These are phyloP conservation scores for Melampsora occidentalis DNA, from an alignment of 1,284 basidiomycete genomes.

Conservation along the genomic window DNA sequence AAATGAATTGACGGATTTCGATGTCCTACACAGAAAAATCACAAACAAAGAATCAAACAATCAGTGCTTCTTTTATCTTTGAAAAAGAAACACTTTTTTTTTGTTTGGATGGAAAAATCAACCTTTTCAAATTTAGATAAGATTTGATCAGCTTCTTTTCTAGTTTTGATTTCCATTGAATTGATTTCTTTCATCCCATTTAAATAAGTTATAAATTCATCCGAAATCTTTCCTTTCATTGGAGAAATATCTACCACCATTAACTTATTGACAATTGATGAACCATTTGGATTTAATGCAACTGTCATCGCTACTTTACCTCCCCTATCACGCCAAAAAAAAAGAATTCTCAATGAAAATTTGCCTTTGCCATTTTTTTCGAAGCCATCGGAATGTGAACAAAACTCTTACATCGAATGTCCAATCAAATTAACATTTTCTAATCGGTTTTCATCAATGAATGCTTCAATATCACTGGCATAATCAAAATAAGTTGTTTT, in stretches of 20 bases:
- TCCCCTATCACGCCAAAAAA: slow-evolving; percentile 13
- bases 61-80: neutral
- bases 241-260: slow-evolving; percentile 35
- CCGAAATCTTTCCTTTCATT: slow-evolving; percentile 28
- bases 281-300: neutral
- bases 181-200: slow-evolving; percentile 38
- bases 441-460: slow-evolving; percentile 18
- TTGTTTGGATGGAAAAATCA: neutral
- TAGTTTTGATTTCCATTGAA: neutral
- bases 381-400: neutral
- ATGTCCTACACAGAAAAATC: slow-evolving; percentile 14
- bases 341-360: neutral
- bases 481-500: slow-evolving; percentile 38
- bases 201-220: slow-evolving; percentile 31
- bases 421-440: slow-evolving; percentile 33
- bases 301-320: slow-evolving; percentile 43
- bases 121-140: slow-evolving; percentile 29
- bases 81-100: neutral
- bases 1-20: slow-evolving; percentile 29
- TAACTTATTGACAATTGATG: slow-evolving; percentile 5
- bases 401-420: slow-evolving; percentile 42
- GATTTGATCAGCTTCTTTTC: slow-evolving; percentile 42
- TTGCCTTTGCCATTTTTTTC: neutral
- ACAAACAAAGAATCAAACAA: neutral
- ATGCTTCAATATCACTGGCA: slow-evolving; percentile 30